Percentiles rank a stretch among this genome's conserved stretches.
Evolutionary conservation across 2,329 filamentous ascomycete species (phyloP).

Genomic region (Harringtonia aguacate): DNA sequence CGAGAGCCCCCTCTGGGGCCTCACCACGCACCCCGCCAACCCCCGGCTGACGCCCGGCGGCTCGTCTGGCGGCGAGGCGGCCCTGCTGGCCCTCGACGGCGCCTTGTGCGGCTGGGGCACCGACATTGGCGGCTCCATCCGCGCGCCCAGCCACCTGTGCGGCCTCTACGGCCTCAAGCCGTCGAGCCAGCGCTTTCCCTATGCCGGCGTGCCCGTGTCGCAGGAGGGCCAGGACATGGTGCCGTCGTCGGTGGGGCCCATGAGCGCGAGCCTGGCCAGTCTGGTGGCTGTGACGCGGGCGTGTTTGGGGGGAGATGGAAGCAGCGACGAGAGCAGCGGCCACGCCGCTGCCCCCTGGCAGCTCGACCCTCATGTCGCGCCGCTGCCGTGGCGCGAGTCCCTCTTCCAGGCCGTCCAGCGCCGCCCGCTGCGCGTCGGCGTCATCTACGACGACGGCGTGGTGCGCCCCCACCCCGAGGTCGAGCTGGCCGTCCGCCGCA

Average conservation of each 20-base stretch:
- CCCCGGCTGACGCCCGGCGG: slow-evolving; percentile 22
- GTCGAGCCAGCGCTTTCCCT: slow-evolving; percentile 33
- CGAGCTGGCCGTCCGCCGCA: slow-evolving; percentile 38
- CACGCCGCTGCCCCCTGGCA: slow-evolving; percentile 49
- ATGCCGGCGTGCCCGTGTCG: slow-evolving; percentile 35
- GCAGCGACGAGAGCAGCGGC: too few relatives aligned
- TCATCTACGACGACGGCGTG: slow-evolving; percentile 17
- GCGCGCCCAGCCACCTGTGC: slow-evolving; percentile 22
- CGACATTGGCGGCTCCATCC: slow-evolving; percentile 19
- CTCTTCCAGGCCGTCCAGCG: slow-evolving; percentile 32
- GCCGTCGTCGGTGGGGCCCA: slow-evolving; percentile 50
- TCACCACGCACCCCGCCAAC: slow-evolving; percentile 23
- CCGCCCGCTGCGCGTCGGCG: slow-evolving; percentile 3
- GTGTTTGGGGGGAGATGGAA: too few relatives aligned
- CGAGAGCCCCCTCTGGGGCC: slow-evolving; percentile 24
- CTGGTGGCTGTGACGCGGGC: slow-evolving; percentile 38
- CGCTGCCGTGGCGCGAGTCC: slow-evolving; percentile 43
- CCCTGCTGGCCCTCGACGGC: slow-evolving; percentile 21
- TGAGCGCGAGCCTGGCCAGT: slow-evolving; percentile 44
- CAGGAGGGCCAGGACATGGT: slow-evolving; percentile 10
- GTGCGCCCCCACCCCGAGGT: slow-evolving; percentile 48
- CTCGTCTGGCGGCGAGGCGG: slow-evolving; percentile 26
- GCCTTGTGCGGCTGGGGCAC: slow-evolving; percentile 34
- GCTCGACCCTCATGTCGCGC: slow-evolving; percentile 53
- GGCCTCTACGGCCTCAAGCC: slow-evolving; percentile 22